Evolutionary conservation across 139 green algal genomes (phyloP), one percentile per base, ranked within the genome.

Genomic region (Eudorina sp.): DNA sequence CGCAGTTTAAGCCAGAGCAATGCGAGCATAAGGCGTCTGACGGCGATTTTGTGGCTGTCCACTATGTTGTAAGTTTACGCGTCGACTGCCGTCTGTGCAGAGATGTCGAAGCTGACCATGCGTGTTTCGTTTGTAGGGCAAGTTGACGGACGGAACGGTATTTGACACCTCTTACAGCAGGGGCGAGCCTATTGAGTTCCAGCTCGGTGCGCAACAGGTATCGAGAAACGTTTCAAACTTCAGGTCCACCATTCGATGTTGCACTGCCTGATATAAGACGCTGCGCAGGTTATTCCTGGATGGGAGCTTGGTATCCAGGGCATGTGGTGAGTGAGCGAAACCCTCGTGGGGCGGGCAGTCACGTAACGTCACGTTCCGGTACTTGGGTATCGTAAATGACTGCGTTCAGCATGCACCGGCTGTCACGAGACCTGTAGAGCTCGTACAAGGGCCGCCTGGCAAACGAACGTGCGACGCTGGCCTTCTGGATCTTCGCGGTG

Each of bases 151-250:
- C 74, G 92, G 92, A 11, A 90, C 76, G 0, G 77, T 89, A 18
- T 95, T 94, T 69, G 92, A 95, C 66, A 89, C 40, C 72, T 90
- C 69, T 9, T 70, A 74, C 34, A 55, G 9, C 0, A 79, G 91
- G 1, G 89, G 89, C 5, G 60, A 90, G 29, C 92, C 92, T 19
- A 88, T 95, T 58, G 69, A 66, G 18, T 95, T 95, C 74, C 87
- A 81, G 13, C 66, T 95, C 5, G 91, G 91, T n/a, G 23, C 66
- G 0, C 45, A 36, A 27, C 81, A 64, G 64, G 81, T 78, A 45
- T 38, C 29, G n/a, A n/a, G n/a, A n/a, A n/a, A n/a, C n/a, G n/a
- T n/a, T n/a, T n/a, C n/a, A n/a, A n/a, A n/a, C n/a, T n/a, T n/a
- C n/a, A n/a, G n/a, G n/a, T n/a, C n/a, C n/a, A n/a, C n/a, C n/a